These are phyloP conservation scores for Sporothrix euskadiensis DNA, from an alignment of 2,329 filamentous ascomycete species.

Conservation along the genomic window DNA sequence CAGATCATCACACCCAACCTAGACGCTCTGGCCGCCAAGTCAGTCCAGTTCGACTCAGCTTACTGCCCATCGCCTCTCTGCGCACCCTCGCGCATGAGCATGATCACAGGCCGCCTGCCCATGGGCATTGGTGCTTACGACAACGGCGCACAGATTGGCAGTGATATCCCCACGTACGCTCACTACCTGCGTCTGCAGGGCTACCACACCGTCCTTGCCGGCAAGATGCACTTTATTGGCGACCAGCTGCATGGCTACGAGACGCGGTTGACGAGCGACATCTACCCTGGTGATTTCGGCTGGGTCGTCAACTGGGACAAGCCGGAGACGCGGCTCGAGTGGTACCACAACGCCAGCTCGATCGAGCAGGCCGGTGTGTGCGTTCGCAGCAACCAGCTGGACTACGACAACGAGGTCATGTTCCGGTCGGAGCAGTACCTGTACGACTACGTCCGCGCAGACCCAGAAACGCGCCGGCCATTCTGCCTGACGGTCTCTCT, in stretches of 20 bases:
- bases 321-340: conserved; percentile 81
- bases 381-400: conserved; percentile 88
- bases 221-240: conserved; percentile 97
- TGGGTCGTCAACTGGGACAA: conserved; percentile 97
- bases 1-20: conserved; percentile 92
- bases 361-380: conserved; percentile 87
- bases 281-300: conserved; percentile 91
- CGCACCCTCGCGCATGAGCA: conserved; percentile 88
- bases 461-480: conserved; percentile 68
- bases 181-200: conserved; percentile 83
- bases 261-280: conserved; percentile 87
- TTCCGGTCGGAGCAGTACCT: conserved; percentile 86
- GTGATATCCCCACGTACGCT: conserved; percentile 86
- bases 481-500: conserved; percentile 86
- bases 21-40: conserved; percentile 74
- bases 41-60: conserved; percentile 88
- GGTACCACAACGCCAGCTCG: conserved; percentile 95
- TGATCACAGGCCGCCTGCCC: conserved; percentile 89
- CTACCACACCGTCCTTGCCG: conserved; percentile 87
- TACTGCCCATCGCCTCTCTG: conserved; percentile 94
- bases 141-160: conserved; percentile 81
- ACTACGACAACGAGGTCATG: conserved; percentile 96
- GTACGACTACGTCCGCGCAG: conserved; percentile 85
- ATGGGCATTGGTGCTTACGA: conserved; percentile 91
- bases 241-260: conserved; percentile 95